Evolutionary conservation across 2,329 filamentous ascomycete species (phyloP), one percentile per base, ranked within the genome.

Genomic region (Colletotrichum tanaceti): DNA sequence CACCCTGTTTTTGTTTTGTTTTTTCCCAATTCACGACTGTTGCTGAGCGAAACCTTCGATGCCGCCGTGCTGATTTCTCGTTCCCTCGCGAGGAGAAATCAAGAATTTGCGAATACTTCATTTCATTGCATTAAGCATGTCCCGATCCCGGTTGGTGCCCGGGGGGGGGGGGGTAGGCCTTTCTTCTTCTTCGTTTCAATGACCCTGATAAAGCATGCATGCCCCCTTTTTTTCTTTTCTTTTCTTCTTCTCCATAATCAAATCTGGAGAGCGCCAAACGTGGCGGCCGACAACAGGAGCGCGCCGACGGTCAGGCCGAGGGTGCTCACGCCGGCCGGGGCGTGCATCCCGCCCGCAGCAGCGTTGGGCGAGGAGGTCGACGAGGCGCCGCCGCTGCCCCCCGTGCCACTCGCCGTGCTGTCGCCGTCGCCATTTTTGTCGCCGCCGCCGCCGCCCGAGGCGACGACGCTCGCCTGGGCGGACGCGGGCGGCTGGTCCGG

Each of bases 301-400:
- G 77, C 78, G 2, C 78, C 78, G 4, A 81, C 73, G 3, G 76
- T 75, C 14, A 80, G 59, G 1, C 79, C 79, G 0, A 78, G 46
- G 5, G 73, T 79, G 71, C 64, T 78, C 46, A 79, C 63, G 20
- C 73, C 70, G 9, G 73, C 62, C 7, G 55, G 61, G 16, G 54
- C 55, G 14, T 41, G 46, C 14, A 20, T 6, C 1, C 38, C 24
- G 0, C 49, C 35, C 2, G 65, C 3, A 9, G 65, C 62, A 2
- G 65, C 55, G 18, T 65, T 68, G 4, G 47, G 32, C 0, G 55
- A 55, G 2, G 63, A 60, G 0, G 55, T 60, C 0, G 55, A 60
- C 44, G 49, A 44, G 16, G 54, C 52, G n/a, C 57, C 63, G 41
- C 65, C 53, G n/a, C n/a, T n/a, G n/a, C n/a, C n/a, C 28, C 50